phyloP scores from a whole-genome alignment of 23 red algal genomes.

The Gracilaria vermiculophylla region DNA sequence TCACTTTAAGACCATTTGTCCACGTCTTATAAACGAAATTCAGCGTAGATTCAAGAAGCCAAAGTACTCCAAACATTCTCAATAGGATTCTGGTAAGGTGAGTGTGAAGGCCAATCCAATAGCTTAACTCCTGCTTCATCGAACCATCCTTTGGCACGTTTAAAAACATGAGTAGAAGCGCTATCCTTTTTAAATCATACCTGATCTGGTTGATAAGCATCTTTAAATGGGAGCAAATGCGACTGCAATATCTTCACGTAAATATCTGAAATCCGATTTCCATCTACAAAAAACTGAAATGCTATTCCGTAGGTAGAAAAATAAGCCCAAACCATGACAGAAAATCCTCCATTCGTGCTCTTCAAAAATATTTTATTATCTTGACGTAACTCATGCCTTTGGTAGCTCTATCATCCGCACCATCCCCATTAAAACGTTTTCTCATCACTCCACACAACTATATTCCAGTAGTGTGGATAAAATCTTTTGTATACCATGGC shows the following conservation, averaged over 20 bases:
- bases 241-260: neutral
- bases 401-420: neutral
- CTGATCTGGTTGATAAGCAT: neutral
- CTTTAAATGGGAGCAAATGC: neutral
- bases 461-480: neutral
- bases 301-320: neutral
- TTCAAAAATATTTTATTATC: neutral
- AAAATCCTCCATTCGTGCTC: neutral
- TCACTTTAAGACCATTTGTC: no score
- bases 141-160: neutral
- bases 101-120: neutral
- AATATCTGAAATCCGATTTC: neutral
- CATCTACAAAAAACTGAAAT: neutral
- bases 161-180: neutral
- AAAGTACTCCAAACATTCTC: neutral
- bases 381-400: neutral
- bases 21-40: no score
- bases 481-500: neutral
- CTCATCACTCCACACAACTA: neutral
- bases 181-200: neutral
- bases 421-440: neutral
- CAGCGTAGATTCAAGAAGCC: neutral
- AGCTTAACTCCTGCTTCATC: neutral
- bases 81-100: neutral
- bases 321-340: neutral